Evolutionary conservation across 2,329 filamentous ascomycete species (phyloP), one percentile per base, ranked within the genome.

Genomic region (Eutypa lata): DNA sequence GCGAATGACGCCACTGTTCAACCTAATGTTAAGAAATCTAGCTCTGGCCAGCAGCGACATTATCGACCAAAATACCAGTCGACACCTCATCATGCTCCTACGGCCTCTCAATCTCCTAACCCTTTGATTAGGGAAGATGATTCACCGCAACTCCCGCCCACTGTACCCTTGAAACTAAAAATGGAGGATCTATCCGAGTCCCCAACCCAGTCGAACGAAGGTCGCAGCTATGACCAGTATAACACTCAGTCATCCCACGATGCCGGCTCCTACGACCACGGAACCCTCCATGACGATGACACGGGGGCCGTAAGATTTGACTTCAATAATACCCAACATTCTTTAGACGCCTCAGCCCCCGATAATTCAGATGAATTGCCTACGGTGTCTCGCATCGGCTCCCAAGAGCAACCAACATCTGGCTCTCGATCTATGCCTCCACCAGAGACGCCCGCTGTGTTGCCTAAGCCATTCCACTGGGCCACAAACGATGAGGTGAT

Each of bases 171-270:
- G 53, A 62, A 50, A 50, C 55, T 57, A 53, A 76, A 68, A 49
- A 78, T 75, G 70, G 33, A n/a, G 40, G 72, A 77, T 31, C 68
- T 65, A n/a, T 80, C 78, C 11, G 75, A 77, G 52, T 80, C 80
- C 10, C 77, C 77, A 1, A 84, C 81, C 1, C 81, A 84, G 65
- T 70, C 75, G 53, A 84, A 84, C 57, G 74, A 77, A 44, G 79
- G 73, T 46, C 76, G 81, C 37, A 81, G 82, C 65, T 84, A 84
- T 58, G 75, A 76, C 7, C 68, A 73, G 57, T 72, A 77, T 66
- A 55, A 62, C 38, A 54, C 57, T 48, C 65, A 26, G 47, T 65
- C 68, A 54, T 65, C 61, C 24, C 61, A 62, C 31, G 40, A 56
- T 37, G 65, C 57, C 53, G 59, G 56, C 49, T 47, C 48, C 14